phyloP scores from a whole-genome alignment of 176 grass and related monocot species.

The Eleusine coracana region DNA sequence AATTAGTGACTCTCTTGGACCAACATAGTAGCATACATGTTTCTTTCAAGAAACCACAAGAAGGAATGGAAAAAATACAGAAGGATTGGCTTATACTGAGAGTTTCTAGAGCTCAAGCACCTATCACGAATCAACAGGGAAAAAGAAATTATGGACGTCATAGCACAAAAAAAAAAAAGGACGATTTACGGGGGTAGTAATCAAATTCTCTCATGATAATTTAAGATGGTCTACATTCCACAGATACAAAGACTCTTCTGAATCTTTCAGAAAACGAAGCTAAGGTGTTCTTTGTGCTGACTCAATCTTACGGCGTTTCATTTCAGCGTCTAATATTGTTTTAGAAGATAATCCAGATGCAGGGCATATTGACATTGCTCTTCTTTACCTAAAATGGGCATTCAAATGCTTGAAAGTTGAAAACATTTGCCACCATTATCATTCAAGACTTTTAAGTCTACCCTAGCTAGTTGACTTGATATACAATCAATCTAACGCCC shows the following conservation, averaged over 20 bases:
- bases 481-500: neutral
- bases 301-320: neutral
- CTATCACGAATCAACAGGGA: neutral
- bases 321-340: neutral
- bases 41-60: neutral
- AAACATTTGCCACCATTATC: neutral
- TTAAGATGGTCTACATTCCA: neutral
- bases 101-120: constrained; percentile 7
- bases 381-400: neutral
- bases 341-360: constrained; percentile 11
- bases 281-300: neutral
- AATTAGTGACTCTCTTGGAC: neutral
- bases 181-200: neutral
- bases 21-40: neutral
- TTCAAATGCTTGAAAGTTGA: neutral
- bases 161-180: neutral
- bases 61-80: neutral
- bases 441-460: constrained; percentile 10
- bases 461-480: neutral
- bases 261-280: constrained; percentile 10
- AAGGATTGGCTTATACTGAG: neutral
- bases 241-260: neutral
- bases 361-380: neutral
- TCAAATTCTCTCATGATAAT: neutral
- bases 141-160: neutral